These are phyloP conservation scores for Yarrowia divulgata DNA, from an alignment of 805 yeast species.

Conservation along the genomic window DNA sequence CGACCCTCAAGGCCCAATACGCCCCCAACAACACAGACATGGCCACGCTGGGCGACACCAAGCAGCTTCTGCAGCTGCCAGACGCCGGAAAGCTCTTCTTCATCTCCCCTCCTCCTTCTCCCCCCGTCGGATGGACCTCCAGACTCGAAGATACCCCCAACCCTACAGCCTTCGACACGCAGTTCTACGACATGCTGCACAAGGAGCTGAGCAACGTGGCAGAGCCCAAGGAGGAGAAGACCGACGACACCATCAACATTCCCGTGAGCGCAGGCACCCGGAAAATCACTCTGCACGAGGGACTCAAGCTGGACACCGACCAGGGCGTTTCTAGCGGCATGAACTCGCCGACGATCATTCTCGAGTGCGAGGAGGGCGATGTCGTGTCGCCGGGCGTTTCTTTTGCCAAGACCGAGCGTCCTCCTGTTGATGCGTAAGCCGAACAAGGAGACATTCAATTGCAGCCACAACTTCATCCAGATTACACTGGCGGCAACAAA, in stretches of 20 bases:
- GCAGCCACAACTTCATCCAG: not conserved
- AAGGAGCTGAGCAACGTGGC: conserved; percentile 9
- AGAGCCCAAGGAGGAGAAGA: conserved; percentile 39
- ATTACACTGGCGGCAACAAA: not conserved
- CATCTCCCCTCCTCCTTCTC: conserved; percentile 47
- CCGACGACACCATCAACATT: not conserved
- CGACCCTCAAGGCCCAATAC: conserved; percentile 35
- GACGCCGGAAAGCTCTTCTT: conserved; percentile 46
- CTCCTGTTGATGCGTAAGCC: not conserved
- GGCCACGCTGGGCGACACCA: conserved; percentile 17
- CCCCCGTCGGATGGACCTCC: conserved; percentile 47
- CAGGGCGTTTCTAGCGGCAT: conserved; percentile 38
- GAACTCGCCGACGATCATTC: conserved; percentile 44
- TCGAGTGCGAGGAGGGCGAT: conserved; percentile 42
- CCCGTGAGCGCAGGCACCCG: conserved; percentile 15
- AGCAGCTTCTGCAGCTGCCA: conserved; percentile 44
- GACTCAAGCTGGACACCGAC: conserved; percentile 35
- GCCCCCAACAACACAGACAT: conserved; percentile 37
- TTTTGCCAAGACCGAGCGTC: conserved; percentile 16
- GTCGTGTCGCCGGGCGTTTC: conserved; percentile 16
- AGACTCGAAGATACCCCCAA: conserved; percentile 45
- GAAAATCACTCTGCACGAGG: conserved; percentile 36
- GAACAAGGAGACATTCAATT: not conserved
- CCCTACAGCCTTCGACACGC: conserved; percentile 42
- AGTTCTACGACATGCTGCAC: conserved; percentile 37